Evolutionary conservation across 495 filamentous ascomycete genomes (phyloP), one percentile per base, ranked within the genome.

Genomic region (Sordaria brevicollis): DNA sequence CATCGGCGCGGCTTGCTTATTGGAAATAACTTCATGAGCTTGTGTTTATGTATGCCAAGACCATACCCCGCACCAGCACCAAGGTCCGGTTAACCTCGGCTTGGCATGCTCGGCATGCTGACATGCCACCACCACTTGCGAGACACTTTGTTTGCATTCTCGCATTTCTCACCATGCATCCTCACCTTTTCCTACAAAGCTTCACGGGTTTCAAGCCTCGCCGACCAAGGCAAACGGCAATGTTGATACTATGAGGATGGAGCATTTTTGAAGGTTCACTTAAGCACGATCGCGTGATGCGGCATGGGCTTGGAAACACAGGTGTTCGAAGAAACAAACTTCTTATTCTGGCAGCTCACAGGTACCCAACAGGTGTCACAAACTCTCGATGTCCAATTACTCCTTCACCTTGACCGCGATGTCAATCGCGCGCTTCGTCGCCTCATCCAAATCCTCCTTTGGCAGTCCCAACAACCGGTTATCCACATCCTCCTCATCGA

Each of bases 391-490:
- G 9, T 37, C 66, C 49, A 73, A 13, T 67, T 39, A 21, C 33
- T 67, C 49, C 43, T 10, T 49, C 19, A 29, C 25, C 43, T 29
- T 25, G 43, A 69, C 68, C 5, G 35, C 73, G 75, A 78, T 72
- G 10, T 79, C 75, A 0, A 87, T 73, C 9, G 81, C 82, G 13
- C 65, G 66, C 76, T 76, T 80, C 0, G 86, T 89, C 8, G 74
- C 74, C 71, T 86, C 86, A 75, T 89, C 88, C 70, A 91, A 68
- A 71, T 88, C 82, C 78, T 91, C 89, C 72, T 80, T 76, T n/a
- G 85, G 81, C 68, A 91, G 73, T 0, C 83, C 87, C 34, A 91
- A 76, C 49, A 81, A 38, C 6, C 76, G 78, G 71, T 91, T 91
- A 9, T 76, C 76, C 68, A 84, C 65, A 10, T 54, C 68, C 65